Conservation (phyloP, 1,284 basidiomycete species). For the Tilletia horrida region DNA sequence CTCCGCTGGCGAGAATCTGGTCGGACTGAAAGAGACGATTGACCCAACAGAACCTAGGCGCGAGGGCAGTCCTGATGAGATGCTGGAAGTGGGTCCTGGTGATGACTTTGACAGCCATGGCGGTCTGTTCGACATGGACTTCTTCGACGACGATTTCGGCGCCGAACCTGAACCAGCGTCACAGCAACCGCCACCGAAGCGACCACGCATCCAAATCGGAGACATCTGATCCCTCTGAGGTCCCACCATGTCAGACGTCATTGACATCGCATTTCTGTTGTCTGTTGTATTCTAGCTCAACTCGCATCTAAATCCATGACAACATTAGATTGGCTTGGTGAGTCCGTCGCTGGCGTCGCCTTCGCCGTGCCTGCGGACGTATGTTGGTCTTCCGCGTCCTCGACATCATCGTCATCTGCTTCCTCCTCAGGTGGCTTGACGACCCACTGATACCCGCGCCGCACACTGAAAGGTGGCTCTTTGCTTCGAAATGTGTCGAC, state of each 20-base stretch:
- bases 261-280: not conserved
- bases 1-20: constrained; percentile 4
- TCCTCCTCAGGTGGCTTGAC: constrained; percentile 33
- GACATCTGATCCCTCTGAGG: not conserved
- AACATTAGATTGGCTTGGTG: not conserved
- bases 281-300: not conserved
- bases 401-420: constrained; percentile 18
- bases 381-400: constrained; percentile 18
- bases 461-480: constrained; percentile 35
- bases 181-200: constrained; percentile 6
- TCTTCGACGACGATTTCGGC: not conserved
- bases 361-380: constrained; percentile 19
- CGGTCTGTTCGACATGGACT: not conserved
- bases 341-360: not conserved
- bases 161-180: not conserved
- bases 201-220: constrained; percentile 13
- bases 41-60: no score
- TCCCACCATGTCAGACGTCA: not conserved
- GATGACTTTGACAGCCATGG: not conserved
- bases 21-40: constrained; percentile 11
- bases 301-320: constrained; percentile 14
- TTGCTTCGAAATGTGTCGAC: constrained; percentile 32
- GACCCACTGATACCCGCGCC: constrained; percentile 43
- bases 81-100: no score
- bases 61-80: no score